These are phyloP conservation scores for Taphrina sp. DNA, from an alignment of 1,139 yeast species.

Conservation along the genomic window DNA sequence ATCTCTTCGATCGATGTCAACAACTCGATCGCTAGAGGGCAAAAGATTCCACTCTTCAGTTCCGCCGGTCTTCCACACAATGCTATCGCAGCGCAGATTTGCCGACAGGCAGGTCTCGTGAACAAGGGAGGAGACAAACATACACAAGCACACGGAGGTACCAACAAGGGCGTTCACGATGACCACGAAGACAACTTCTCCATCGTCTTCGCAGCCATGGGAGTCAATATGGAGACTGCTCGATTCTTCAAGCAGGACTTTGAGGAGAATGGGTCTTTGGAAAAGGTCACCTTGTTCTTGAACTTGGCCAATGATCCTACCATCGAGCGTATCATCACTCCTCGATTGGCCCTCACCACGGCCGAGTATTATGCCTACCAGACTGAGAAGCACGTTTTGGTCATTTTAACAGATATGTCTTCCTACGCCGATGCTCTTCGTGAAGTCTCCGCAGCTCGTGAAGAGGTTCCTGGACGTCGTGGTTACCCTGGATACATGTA, in stretches of 20 bases:
- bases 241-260: slow-evolving; percentile 97
- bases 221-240: slow-evolving; percentile 88
- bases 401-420: slow-evolving; percentile 97
- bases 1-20: slow-evolving; percentile 96
- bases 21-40: slow-evolving; percentile 99
- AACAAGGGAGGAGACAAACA: slow-evolving; percentile 34
- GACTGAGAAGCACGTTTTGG: slow-evolving; percentile 97
- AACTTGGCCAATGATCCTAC: slow-evolving; percentile 99
- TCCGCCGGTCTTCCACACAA: slow-evolving; percentile 99
- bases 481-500: slow-evolving; percentile 99
- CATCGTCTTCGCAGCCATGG: slow-evolving; percentile 98
- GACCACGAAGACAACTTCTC: slow-evolving; percentile 99
- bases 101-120: slow-evolving; percentile 99
- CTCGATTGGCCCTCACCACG: slow-evolving; percentile 98
- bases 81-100: slow-evolving; percentile 98
- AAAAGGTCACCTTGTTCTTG: slow-evolving; percentile 92
- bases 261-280: slow-evolving; percentile 97
- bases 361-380: slow-evolving; percentile 98
- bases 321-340: slow-evolving; percentile 97
- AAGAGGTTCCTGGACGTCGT: slow-evolving; percentile 99
- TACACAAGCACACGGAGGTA: slow-evolving; percentile 52
- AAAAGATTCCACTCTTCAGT: slow-evolving; percentile 96
- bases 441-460: slow-evolving; percentile 99
- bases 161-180: slow-evolving; percentile 98
- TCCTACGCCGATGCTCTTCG: slow-evolving; percentile 99